Evolutionary conservation across 208 protist genomes (phyloP).

Genomic region (Zelonia costaricensis): DNA sequence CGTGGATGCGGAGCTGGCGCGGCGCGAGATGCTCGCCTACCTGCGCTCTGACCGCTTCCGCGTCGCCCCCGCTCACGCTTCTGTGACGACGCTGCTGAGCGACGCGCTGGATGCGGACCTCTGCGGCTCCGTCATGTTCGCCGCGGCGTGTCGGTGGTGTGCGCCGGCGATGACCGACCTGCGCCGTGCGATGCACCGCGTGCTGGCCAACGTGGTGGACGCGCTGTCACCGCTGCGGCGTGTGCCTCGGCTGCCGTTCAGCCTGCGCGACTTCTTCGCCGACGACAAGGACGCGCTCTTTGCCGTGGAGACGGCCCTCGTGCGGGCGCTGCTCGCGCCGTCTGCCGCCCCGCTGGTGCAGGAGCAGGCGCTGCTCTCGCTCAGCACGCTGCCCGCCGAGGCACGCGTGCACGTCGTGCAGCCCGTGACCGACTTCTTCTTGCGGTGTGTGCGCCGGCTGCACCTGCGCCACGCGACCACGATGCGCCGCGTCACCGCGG

Average conservation of each 20-base stretch:
- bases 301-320: conserved; percentile 47
- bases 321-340: conserved; percentile 29
- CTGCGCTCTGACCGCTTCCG: conserved; percentile 26
- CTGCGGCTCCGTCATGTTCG: conserved; percentile 4
- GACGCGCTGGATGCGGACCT: conserved; percentile 26
- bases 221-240: no score
- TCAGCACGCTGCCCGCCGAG: conserved; percentile 51
- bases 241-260: conserved; percentile 39
- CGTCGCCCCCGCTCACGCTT: conserved; percentile 13
- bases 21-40: conserved; percentile 28
- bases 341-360: conserved; percentile 23
- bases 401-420: conserved; percentile 47
- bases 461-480: conserved; percentile 18
- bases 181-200: conserved; percentile 19
- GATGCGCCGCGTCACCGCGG: conserved; percentile 12
- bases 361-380: conserved; percentile 62
- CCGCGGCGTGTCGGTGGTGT: not conserved
- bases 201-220: conserved; percentile 11
- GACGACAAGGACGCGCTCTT: conserved; percentile 49
- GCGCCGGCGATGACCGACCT: conserved; percentile 11
- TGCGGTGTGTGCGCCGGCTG: conserved; percentile 13
- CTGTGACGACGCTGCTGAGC: conserved; percentile 31
- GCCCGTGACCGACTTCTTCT: conserved; percentile 63
- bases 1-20: conserved; percentile 36
- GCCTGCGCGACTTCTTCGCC: conserved; percentile 43